Percentiles rank a stretch among this genome's conserved stretches.
These are phyloP conservation scores for Pichia eremophila DNA, from an alignment of 805 yeast species.

Conservation along the genomic window DNA sequence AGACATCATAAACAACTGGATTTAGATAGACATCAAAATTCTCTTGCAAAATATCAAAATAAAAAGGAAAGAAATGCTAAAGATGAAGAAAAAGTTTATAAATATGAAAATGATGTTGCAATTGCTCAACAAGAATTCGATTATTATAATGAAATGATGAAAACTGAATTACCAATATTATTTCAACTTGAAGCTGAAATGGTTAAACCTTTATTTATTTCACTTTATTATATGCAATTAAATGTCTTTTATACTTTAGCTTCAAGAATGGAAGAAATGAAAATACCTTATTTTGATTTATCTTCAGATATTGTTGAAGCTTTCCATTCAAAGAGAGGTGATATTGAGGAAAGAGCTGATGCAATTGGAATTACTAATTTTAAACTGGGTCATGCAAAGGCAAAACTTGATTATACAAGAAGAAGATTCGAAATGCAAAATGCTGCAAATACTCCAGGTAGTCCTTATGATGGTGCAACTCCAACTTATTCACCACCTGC, in stretches of 20 bases:
- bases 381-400: constrained; percentile 79
- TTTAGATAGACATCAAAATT: constrained; percentile 73
- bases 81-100: constrained; percentile 86
- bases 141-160: constrained; percentile 91
- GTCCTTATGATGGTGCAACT: constrained; percentile 23
- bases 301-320: constrained; percentile 76
- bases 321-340: constrained; percentile 74
- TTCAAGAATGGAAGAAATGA: constrained; percentile 88
- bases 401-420: constrained; percentile 74
- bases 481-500: background rate
- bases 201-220: constrained; percentile 86
- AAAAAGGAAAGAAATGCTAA: constrained; percentile 79
- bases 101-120: constrained; percentile 80
- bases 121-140: constrained; percentile 93
- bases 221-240: constrained; percentile 94
- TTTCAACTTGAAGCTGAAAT: constrained; percentile 86
- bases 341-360: constrained; percentile 83
- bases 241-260: constrained; percentile 91
- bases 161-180: constrained; percentile 78
- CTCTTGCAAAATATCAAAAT: constrained; percentile 61
- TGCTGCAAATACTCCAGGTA: constrained; percentile 23
- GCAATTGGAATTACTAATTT: constrained; percentile 85
- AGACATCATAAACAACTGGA: constrained; percentile 94
- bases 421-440: constrained; percentile 51
- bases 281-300: constrained; percentile 92